Base-by-base conservation (phyloP, 2,329 filamentous ascomycete genomes). In the Fusarium sarcochroum region DNA sequence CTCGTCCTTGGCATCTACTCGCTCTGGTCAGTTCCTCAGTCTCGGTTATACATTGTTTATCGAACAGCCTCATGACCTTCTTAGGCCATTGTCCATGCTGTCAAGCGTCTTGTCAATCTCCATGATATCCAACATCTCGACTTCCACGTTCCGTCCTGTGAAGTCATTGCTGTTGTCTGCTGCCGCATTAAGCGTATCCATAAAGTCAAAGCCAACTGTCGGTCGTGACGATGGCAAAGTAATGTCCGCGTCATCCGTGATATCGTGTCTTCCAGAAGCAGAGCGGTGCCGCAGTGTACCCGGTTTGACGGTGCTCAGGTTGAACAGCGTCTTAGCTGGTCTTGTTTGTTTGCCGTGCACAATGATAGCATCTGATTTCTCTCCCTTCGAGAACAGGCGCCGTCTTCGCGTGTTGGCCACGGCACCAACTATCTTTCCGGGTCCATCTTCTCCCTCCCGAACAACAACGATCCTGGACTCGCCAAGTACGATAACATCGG, bases 61-160 rank as follows among this genome's bases (percentile, higher is more conserved):
- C 84, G 66, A 87, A 87, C 62, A 87, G 81, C 54, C 55, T 81
- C 46, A 83, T 84, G 55, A 79, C 38, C 62, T 80, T 34, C 80
- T 81, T 45, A 83, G 79, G 34, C 82, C 81, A 38, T 77, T 80
- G 55, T 88, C 84, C 85, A 91, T 81, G 49, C 79, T 81, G 47
- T 87, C 83, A 52, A 91, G 76, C 48, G 84, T 86, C 60, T 86
- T 84, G 69, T 91, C 89, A 72, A 91, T 89, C 69, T 88, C 87
- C 83, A 89, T 86, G 44, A 91, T 88, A 73, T 90, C 88, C 69
- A 91, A 80, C 81, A 89, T 86, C 76, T 89, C 87, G 30, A 83
- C 81, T 73, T 89, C 87, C 14, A 89, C 81, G 57, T 89, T 83
- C 32, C 87, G 80, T 25, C 80, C 79, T 21, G 80, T 82, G n/a